Evolutionary conservation across 208 protist genomes (phyloP).

Genomic region (Crithidia thermophila): DNA sequence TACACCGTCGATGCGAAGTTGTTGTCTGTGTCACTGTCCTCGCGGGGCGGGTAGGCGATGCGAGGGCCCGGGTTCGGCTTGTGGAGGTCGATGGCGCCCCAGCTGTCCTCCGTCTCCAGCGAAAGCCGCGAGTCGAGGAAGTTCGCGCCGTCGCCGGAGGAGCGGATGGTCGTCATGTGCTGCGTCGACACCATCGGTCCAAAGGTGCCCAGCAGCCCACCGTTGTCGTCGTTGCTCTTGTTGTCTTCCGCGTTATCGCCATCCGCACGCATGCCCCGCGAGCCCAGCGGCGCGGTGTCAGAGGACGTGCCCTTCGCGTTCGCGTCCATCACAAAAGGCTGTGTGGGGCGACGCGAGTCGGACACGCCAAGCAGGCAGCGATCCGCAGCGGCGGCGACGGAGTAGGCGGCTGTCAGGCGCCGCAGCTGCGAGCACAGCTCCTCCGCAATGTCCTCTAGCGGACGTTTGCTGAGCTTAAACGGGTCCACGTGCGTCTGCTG

Average conservation of each 20-base stretch:
- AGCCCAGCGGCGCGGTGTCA: not conserved
- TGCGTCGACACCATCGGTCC: conserved; percentile 32
- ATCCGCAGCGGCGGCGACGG: conserved; percentile 25
- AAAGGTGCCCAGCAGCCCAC: conserved; percentile 22
- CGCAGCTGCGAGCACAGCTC: conserved; percentile 41
- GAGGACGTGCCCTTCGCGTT: not conserved
- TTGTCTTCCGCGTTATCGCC: not conserved
- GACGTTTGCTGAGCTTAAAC: conserved; percentile 41
- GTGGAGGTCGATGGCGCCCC: conserved; percentile 16
- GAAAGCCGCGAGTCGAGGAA: not conserved
- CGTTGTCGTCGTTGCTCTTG: not conserved
- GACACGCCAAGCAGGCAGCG: conserved; percentile 22
- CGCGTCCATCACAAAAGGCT: not conserved
- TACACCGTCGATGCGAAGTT: conserved; percentile 25
- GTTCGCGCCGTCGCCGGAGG: not conserved
- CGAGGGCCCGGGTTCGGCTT: conserved; percentile 28
- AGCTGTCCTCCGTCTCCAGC: conserved; percentile 12
- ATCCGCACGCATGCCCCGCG: too few relatives aligned
- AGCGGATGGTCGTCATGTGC: not conserved
- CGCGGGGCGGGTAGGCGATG: conserved; percentile 13
- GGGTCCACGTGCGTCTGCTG: conserved; percentile 35
- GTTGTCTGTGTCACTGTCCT: not conserved
- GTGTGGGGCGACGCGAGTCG: not conserved
- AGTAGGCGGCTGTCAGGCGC: conserved; percentile 26
- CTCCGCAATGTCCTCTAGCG: conserved; percentile 49